Evolutionary conservation across 1,284 basidiomycete species (phyloP).

Genomic region (Cystobasidium pallidum): DNA sequence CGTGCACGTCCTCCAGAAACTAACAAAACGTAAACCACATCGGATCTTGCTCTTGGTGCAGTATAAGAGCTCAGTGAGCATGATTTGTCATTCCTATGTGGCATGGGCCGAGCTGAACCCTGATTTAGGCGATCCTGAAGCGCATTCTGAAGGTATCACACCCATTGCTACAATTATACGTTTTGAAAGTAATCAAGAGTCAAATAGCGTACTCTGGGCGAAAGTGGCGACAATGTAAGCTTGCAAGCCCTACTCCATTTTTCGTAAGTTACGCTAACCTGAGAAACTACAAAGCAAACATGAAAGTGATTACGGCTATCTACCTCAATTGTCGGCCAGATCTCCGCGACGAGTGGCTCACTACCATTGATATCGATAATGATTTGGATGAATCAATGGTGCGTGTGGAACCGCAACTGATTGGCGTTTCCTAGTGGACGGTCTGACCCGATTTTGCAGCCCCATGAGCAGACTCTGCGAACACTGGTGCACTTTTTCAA

Average conservation of each 20-base stretch:
- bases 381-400: slow-evolving; percentile 67
- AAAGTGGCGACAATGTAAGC: slow-evolving; percentile 93
- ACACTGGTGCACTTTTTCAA: slow-evolving; percentile 91
- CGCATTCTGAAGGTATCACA: slow-evolving; percentile 91
- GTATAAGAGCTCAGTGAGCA: slow-evolving; percentile 91
- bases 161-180: slow-evolving; percentile 89
- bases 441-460: slow-evolving; percentile 60
- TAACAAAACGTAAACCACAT: slow-evolving; percentile 92
- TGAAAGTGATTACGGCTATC: slow-evolving; percentile 99
- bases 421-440: not conserved
- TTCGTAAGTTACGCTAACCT: not conserved
- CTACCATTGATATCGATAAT: slow-evolving; percentile 88
- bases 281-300: slow-evolving; percentile 70
- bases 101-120: no score
- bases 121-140: slow-evolving; percentile 88
- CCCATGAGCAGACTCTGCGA: slow-evolving; percentile 94
- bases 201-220: slow-evolving; percentile 98
- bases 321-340: slow-evolving; percentile 97
- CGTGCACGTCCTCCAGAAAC: slow-evolving; percentile 95
- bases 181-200: slow-evolving; percentile 97
- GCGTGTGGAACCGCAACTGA: slow-evolving; percentile 30
- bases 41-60: slow-evolving; percentile 95
- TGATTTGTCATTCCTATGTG: not conserved
- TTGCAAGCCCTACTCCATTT: not conserved
- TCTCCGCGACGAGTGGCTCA: slow-evolving; percentile 95